Conservation (phyloP, 345 rosid species). For the Moringa oleifera region DNA sequence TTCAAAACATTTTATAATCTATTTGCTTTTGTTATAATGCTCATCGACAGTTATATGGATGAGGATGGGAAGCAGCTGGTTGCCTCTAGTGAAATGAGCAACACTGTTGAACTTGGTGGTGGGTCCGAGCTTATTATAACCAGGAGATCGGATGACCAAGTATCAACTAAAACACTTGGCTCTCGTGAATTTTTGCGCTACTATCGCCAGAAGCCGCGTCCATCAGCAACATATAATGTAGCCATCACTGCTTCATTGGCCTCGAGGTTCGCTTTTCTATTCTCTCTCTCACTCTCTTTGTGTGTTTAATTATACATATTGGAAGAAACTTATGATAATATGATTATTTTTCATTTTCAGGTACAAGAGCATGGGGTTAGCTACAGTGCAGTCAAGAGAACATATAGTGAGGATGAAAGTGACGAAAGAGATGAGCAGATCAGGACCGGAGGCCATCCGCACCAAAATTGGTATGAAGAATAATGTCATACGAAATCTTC, state of each 20-base stretch:
- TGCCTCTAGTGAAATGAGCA: slow-evolving; percentile 49
- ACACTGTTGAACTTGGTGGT: slow-evolving; percentile 55
- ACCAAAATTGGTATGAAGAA: slow-evolving; percentile 73
- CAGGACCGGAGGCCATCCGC: slow-evolving; percentile 69
- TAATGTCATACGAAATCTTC: slow-evolving; percentile 75
- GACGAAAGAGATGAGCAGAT: slow-evolving; percentile 57
- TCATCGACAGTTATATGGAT: slow-evolving; percentile 59
- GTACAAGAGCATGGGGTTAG: slow-evolving; percentile 84
- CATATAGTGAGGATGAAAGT: slow-evolving; percentile 74
- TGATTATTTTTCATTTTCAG: slow-evolving; percentile 27
- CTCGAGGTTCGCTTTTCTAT: slow-evolving; percentile 47
- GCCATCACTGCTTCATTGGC: slow-evolving; percentile 67
- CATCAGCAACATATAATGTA: slow-evolving; percentile 43
- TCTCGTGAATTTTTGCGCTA: slow-evolving; percentile 85
- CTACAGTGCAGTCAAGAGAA: slow-evolving; percentile 68
- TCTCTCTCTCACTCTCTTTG: background rate
- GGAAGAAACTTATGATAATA: background rate
- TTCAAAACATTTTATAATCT: slow-evolving; percentile 5
- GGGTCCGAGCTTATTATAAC: slow-evolving; percentile 89
- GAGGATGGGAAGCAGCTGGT: slow-evolving; percentile 72
- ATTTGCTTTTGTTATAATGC: background rate
- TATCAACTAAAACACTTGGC: slow-evolving; percentile 61
- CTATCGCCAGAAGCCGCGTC: slow-evolving; percentile 90
- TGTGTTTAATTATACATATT: too few species aligned
- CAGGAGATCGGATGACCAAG: slow-evolving; percentile 40